These are phyloP conservation scores for Sugiyamaella valdiviana DNA, from an alignment of 805 yeast species.

Conservation along the genomic window DNA sequence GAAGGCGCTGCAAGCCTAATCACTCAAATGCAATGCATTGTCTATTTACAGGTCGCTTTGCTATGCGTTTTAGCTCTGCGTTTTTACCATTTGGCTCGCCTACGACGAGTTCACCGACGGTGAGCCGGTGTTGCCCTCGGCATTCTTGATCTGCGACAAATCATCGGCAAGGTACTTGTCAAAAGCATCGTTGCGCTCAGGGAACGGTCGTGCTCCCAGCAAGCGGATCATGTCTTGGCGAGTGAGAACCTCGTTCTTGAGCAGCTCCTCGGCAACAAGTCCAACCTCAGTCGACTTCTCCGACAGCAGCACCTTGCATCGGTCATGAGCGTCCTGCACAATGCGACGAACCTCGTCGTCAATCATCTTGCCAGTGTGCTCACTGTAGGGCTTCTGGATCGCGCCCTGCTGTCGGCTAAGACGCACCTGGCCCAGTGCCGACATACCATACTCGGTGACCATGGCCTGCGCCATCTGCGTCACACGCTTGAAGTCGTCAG, in stretches of 20 bases:
- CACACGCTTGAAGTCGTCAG: conserved; percentile 87
- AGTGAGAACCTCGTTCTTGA: conserved; percentile 69
- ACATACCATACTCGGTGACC: conserved; percentile 88
- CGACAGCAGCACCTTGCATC: conserved; percentile 51
- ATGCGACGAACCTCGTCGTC: conserved; percentile 65
- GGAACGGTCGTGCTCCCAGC: conserved; percentile 72
- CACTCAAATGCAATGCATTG: neutral
- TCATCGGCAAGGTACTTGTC: conserved; percentile 59
- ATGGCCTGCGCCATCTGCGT: conserved; percentile 83
- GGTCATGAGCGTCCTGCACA: conserved; percentile 56
- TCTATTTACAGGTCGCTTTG: neutral
- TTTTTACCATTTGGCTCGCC: neutral
- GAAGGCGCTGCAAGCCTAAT: no score
- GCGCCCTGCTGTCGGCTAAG: conserved; percentile 37
- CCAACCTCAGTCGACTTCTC: conserved; percentile 58
- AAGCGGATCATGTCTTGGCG: conserved; percentile 74
- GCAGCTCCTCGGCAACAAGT: conserved; percentile 66
- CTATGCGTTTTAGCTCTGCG: neutral
- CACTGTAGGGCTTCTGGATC: conserved; percentile 60
- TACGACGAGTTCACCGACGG: neutral
- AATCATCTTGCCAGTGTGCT: conserved; percentile 59
- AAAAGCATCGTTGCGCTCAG: conserved; percentile 78
- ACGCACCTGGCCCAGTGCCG: conserved; percentile 66
- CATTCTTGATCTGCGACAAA: neutral
- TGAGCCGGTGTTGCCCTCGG: neutral